A percentile compares a stretch with the other conserved stretches of the same genome.
Evolutionary conservation across 179 eudicot genomes (phyloP).

Genomic region (Dionaea muscipula): DNA sequence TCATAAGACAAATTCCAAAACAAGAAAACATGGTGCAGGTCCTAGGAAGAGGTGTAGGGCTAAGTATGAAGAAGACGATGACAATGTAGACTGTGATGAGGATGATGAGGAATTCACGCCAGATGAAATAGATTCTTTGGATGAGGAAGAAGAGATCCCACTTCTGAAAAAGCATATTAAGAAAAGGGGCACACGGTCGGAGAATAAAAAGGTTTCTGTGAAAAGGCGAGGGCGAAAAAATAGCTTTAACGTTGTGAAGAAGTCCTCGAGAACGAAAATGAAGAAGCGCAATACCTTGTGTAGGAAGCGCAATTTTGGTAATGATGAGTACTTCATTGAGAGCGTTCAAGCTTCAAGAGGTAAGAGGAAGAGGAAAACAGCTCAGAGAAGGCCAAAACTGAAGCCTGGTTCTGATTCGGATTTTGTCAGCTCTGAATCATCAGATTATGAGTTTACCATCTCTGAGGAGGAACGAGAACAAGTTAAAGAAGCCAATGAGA

Average conservation of each 20-base stretch:
- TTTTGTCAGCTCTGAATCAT: constrained; percentile 40
- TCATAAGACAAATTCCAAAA: constrained; percentile 4
- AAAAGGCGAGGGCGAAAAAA: constrained; percentile 24
- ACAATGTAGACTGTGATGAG: constrained; percentile 24
- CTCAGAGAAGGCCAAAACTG: constrained; percentile 32
- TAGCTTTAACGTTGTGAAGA: constrained; percentile 22
- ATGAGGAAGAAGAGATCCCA: constrained; percentile 47
- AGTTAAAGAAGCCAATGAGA: constrained; percentile 49
- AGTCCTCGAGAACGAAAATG: constrained; percentile 25
- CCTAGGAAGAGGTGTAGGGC: constrained; percentile 13
- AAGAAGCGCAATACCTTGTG: constrained; percentile 16
- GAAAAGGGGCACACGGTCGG: constrained; percentile 23
- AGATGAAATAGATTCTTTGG: constrained; percentile 46
- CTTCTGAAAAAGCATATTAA: constrained; percentile 20
- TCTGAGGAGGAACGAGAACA: constrained; percentile 97
- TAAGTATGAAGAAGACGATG: constrained; percentile 5
- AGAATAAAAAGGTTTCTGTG: constrained; percentile 20
- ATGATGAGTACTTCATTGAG: constrained; percentile 17
- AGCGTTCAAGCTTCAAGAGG: constrained; percentile 18
- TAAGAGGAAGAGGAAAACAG: constrained; percentile 24
- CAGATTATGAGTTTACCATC: constrained; percentile 65
- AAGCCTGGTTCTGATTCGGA: constrained; percentile 51
- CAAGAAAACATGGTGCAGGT: constrained; percentile 10
- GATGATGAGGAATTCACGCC: constrained; percentile 60
- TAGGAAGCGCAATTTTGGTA: constrained; percentile 22